Base-by-base conservation (phyloP, 805 yeast species). In the Schizosaccharomyces osmophilus region DNA sequence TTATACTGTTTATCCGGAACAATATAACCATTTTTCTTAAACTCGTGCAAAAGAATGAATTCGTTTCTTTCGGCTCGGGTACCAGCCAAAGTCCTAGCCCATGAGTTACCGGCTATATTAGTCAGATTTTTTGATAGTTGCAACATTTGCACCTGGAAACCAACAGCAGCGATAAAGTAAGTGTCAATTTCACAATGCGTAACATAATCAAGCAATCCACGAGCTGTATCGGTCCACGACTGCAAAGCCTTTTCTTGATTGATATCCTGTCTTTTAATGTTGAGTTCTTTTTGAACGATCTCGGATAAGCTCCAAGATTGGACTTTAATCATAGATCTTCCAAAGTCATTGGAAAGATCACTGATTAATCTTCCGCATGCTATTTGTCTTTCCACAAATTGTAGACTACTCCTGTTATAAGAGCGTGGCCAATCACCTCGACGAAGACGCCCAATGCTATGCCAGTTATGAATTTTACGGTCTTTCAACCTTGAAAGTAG, bases 1-100 rank as follows among this genome's bases (percentile, higher is more conserved):
- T 58, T 57, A 6, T 45, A 19, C 17, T 55, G 83, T 70, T 85
- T 85, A 69, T 93, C 97, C 0, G 98, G 98, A 2, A 88, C 86
- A 66, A 93, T 81, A 68, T 77, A 90, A 11, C 83, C 83, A 67
- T 83, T 81, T 67, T 83, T 80, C 9, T 82, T 77, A 71, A 93
- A 93, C 73, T 93, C 97, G 71, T 93, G 98, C 62, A 93, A 73
- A 71, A 93, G 75, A 77, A 93, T 86, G 69, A 75, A 93, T 71
- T 93, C 97, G 72, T 90, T 90, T 73, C 98, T 80, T 67, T 95
- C 97, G 9, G 95, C 94, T 67, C 98, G 79, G 0, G 97, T 87
- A 72, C 98, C 98, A 61, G 87, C 83, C 60, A 93, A 75, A 0
- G 98, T 93, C 64, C 87, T 88, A 1, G 94, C 79, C 98, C 98